These are phyloP conservation scores for Aspergillus intermedius DNA, from an alignment of 2,329 filamentous ascomycete genomes.

Conservation along the genomic window DNA sequence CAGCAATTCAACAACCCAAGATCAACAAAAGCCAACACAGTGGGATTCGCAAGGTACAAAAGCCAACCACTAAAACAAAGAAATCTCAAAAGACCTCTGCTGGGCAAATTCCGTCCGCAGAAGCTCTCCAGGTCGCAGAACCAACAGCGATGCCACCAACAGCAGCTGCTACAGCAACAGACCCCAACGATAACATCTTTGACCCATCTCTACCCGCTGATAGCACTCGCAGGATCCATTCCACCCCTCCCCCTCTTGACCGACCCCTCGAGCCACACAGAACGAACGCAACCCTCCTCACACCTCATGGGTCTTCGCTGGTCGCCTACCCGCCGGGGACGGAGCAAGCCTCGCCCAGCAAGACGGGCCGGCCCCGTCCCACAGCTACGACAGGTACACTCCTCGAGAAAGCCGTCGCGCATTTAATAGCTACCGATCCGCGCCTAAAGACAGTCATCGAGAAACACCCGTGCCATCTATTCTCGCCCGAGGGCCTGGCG, in stretches of 20 bases:
- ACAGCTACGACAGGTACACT: conserved; percentile 63
- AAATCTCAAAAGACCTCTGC: conserved; percentile 11
- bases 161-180: conserved; percentile 3
- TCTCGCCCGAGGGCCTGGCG: conserved; percentile 72
- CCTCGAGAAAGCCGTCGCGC: conserved; percentile 66
- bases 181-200: conserved; percentile 21
- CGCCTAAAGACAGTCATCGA: conserved; percentile 67
- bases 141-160: not conserved
- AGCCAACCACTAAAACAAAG: conserved; percentile 17
- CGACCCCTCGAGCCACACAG: conserved; percentile 42
- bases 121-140: not conserved
- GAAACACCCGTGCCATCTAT: conserved; percentile 68
- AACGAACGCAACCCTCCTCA: conserved; percentile 45
- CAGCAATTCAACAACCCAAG: conserved; percentile 11
- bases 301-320: conserved; percentile 40
- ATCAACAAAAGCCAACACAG: conserved; percentile 16
- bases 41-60: conserved; percentile 26
- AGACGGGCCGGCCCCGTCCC: conserved; percentile 34
- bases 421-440: conserved; percentile 67
- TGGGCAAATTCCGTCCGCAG: not conserved
- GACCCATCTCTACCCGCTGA: conserved; percentile 9
- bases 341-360: conserved; percentile 35
- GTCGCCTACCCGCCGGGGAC: conserved; percentile 42
- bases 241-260: conserved; percentile 37
- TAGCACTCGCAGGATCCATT: conserved; percentile 37